Conservation (phyloP, 495 filamentous ascomycete genomes). For the Amphirosellinia nigrospora region DNA sequence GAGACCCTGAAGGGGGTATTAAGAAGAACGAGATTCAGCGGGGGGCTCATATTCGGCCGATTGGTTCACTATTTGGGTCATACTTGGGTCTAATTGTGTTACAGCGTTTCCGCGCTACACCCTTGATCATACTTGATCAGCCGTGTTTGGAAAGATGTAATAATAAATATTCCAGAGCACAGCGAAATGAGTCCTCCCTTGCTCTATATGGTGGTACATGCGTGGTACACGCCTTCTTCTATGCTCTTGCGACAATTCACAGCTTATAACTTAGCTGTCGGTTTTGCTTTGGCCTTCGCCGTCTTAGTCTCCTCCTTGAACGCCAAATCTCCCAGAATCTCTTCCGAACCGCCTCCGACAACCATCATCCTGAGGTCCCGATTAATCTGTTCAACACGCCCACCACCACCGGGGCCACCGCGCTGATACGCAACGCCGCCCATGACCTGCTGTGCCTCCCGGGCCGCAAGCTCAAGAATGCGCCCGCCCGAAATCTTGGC, state of each 20-base stretch:
- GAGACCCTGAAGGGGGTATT: neutral
- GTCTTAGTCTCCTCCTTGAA: slow-evolving; percentile 52
- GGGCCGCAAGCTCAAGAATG: slow-evolving; percentile 60
- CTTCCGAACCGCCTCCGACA: slow-evolving; percentile 64
- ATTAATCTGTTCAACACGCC: slow-evolving; percentile 61
- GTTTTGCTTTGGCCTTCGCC: slow-evolving; percentile 21
- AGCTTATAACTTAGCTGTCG: slow-evolving; percentile 6
- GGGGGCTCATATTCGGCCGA: neutral
- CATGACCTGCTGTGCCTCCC: slow-evolving; percentile 67
- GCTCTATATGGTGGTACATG: neutral
- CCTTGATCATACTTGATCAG: neutral
- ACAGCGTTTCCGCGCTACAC: neutral
- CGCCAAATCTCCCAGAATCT: slow-evolving; percentile 62
- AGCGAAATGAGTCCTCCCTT: neutral
- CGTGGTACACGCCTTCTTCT: neutral
- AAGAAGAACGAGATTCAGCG: neutral
- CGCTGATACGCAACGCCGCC: slow-evolving; percentile 64
- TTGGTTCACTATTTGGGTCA: neutral
- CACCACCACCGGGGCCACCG: slow-evolving; percentile 53
- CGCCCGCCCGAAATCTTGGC: slow-evolving; percentile 63
- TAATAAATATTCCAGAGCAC: neutral
- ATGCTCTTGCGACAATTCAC: neutral
- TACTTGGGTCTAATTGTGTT: neutral
- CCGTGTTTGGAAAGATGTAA: neutral
- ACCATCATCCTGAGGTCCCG: slow-evolving; percentile 63